Base-by-base conservation (phyloP, 306 rosid species). In the Cercis canadensis region DNA sequence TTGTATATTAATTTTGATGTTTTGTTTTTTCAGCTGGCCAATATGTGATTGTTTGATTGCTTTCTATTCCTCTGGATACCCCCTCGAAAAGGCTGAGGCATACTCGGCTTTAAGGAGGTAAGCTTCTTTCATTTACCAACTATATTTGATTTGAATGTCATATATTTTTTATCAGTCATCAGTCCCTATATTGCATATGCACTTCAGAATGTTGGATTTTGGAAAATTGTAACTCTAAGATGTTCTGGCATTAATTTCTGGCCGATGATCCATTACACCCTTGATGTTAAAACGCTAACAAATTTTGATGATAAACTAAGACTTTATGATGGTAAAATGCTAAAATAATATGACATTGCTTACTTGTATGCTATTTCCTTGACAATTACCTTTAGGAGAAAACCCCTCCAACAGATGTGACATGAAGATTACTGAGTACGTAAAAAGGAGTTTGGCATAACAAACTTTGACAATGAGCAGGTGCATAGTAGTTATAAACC, bases 41-140 rank as follows among this genome's bases (percentile, higher is more conserved):
- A 39, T 83, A 73, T 95, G 96, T 73, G 97, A 95, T 70, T 89
- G 99, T 84, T 85, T 95, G 89, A 91, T 95, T 82, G 97, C 96
- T 77, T 95, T 95, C 78, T 70, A 95, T 79, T 95, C 99, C 80
- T 72, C 83, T 73, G 99, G 96, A 58, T 95, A 91, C 82, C 97
- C 99, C 64, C 90, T 95, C 33, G 81, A 82, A 53, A 95, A 95
- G 87, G 99, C 88, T 31, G 95, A 95, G 82, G 87, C 96, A 61
- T 95, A 95, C 78, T 96, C 95, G 57, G 89, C 95, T 78, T 75
- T 95, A 84, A 84, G 94, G 82, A 95, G 87, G 99, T 94, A 87
- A 91, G 99, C 53, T 84, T 75, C 50, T 64, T 16, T 46, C 14
- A 54, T 74, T 62, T 70, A 56, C 45, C 44, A 41, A 62, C 78